These are phyloP conservation scores for Fagopyrum tataricum DNA, from an alignment of 148 eudicot genomes.

Conservation along the genomic window DNA sequence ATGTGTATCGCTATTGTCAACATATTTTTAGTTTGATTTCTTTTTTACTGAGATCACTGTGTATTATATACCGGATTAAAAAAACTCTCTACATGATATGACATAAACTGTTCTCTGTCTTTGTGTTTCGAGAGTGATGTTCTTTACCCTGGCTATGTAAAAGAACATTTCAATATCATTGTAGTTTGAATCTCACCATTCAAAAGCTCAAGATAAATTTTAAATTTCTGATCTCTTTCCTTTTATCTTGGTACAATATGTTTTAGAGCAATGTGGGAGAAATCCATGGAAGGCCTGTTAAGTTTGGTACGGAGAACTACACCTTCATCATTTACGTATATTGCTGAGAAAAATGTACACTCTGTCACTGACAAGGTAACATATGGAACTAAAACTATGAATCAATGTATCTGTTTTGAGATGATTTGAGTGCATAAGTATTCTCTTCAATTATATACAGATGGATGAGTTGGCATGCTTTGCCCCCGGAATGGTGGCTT, in stretches of 20 bases:
- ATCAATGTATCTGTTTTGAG: slow-evolving; percentile 3
- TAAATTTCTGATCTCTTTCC: background rate
- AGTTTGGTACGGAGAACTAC: slow-evolving; percentile 78
- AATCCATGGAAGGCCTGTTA: slow-evolving; percentile 77
- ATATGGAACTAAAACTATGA: background rate
- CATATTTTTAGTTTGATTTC: background rate
- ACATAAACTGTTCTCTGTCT: background rate
- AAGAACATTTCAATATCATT: background rate
- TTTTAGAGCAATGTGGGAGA: slow-evolving; percentile 98
- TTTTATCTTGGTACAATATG: slow-evolving; percentile 14
- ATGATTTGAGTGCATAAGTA: background rate
- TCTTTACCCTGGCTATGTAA: background rate
- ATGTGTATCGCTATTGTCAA: background rate
- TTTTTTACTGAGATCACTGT: background rate
- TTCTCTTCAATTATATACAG: slow-evolving; percentile 33
- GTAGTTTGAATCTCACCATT: background rate
- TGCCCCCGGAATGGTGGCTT: slow-evolving; percentile 97
- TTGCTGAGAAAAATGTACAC: slow-evolving; percentile 70
- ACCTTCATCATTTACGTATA: slow-evolving; percentile 77
- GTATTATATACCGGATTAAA: background rate
- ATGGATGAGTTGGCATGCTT: slow-evolving; percentile 99
- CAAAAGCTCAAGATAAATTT: background rate
- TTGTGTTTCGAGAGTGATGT: background rate
- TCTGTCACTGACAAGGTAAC: slow-evolving; percentile 69
- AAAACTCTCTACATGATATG: background rate